Conservation (phyloP, 2,329 filamentous ascomycete species). For the Aspergillus awamori region DNA sequence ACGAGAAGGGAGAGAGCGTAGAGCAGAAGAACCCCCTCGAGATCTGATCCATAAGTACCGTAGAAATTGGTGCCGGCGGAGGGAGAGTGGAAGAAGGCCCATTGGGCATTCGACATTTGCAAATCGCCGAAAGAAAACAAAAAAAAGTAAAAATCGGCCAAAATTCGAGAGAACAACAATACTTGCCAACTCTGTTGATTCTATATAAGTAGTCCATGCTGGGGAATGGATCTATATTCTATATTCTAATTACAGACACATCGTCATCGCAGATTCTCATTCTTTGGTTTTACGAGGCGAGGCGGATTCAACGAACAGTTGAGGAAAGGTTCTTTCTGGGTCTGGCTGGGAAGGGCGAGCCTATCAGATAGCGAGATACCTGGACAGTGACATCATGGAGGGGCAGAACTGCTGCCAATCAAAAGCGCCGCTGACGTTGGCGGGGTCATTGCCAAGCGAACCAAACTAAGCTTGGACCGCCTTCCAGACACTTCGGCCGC, state of each 20-base stretch:
- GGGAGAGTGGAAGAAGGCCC: neutral
- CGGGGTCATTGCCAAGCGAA: constrained; percentile 15
- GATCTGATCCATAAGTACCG: neutral
- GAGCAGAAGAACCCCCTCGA: neutral
- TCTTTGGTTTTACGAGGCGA: neutral
- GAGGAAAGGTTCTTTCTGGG: constrained; percentile 11
- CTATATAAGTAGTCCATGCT: neutral
- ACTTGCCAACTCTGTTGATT: neutral
- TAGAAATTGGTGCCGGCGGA: neutral
- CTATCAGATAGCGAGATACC: neutral
- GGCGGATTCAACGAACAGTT: constrained; percentile 2
- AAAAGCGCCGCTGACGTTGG: constrained; percentile 21
- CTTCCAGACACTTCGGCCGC: constrained; percentile 14
- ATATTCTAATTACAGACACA: neutral
- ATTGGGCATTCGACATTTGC: neutral
- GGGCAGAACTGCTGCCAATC: constrained; percentile 15
- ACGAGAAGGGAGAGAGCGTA: constrained; percentile 1
- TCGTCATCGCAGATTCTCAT: constrained; percentile 6
- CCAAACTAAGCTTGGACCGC: constrained; percentile 17
- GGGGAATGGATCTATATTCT: neutral
- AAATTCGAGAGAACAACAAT: neutral
- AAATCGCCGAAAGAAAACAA: no score
- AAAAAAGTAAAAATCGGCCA: neutral
- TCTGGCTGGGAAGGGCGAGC: constrained; percentile 5
- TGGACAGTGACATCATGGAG: constrained; percentile 16